Conservation (phyloP, 805 yeast species). For the Metschnikowia noctiluminum region DNA sequence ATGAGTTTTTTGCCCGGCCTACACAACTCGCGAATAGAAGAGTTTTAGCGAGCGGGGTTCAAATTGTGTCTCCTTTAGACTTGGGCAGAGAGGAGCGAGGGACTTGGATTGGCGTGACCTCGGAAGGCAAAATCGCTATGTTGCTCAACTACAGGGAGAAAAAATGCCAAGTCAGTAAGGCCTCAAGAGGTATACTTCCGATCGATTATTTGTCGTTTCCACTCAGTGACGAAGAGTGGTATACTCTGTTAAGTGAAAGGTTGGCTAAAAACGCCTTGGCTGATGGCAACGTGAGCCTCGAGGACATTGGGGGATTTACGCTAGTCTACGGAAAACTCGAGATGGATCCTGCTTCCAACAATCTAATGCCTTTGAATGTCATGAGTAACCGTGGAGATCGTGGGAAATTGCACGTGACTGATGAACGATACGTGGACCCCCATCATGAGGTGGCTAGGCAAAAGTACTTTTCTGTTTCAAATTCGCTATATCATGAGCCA, state of each 20-base stretch:
- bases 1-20: slow-evolving; percentile 74
- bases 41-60: slow-evolving; percentile 27
- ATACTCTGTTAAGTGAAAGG: slow-evolving; percentile 23
- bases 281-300: slow-evolving; percentile 13
- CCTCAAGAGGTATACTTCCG: slow-evolving; percentile 55
- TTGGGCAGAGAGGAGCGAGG: slow-evolving; percentile 73
- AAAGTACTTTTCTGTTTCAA: slow-evolving; percentile 58
- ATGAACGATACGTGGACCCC: slow-evolving; percentile 9
- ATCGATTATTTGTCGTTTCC: slow-evolving; percentile 39
- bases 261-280: slow-evolving; percentile 21
- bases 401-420: slow-evolving; percentile 27
- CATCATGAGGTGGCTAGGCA: slow-evolving; percentile 20
- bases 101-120: slow-evolving; percentile 83
- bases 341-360: slow-evolving; percentile 20
- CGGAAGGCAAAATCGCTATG: slow-evolving; percentile 60
- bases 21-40: slow-evolving; percentile 56
- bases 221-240: slow-evolving; percentile 44
- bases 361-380: slow-evolving; percentile 38
- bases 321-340: slow-evolving; percentile 52
- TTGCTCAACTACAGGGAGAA: slow-evolving; percentile 71
- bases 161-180: slow-evolving; percentile 23
- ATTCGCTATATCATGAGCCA: slow-evolving; percentile 60
- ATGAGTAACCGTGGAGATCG: slow-evolving; percentile 50
- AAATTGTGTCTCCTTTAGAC: slow-evolving; percentile 68
- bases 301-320: slow-evolving; percentile 59